Evolutionary conservation across 805 yeast species (phyloP).

Genomic region (Pichia sporocuriosa): DNA sequence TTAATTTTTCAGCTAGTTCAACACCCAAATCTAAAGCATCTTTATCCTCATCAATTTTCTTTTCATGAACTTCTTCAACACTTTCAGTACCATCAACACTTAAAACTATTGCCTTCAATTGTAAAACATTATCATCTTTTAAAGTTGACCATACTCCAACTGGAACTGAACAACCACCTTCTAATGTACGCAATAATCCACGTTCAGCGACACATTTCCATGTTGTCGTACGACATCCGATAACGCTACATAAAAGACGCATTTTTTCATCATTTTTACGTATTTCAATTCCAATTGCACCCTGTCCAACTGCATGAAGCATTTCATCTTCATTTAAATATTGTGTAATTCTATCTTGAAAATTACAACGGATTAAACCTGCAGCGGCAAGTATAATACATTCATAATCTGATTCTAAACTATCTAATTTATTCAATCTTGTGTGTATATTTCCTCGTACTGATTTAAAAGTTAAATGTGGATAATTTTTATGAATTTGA

Average conservation of each 20-base stretch:
- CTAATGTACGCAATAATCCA: slow-evolving; percentile 75
- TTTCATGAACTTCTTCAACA: slow-evolving; percentile 50
- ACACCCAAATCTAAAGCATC: slow-evolving; percentile 72
- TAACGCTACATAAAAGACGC: slow-evolving; percentile 49
- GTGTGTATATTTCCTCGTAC: slow-evolving; percentile 84
- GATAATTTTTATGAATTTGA: slow-evolving; percentile 73
- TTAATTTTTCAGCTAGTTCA: slow-evolving; percentile 58
- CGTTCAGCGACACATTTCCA: slow-evolving; percentile 84
- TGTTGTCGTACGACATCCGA: slow-evolving; percentile 61
- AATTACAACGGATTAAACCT: slow-evolving; percentile 69
- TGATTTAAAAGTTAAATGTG: slow-evolving; percentile 70
- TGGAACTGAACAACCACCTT: slow-evolving; percentile 98
- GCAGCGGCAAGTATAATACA: slow-evolving; percentile 91
- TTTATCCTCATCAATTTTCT: slow-evolving; percentile 32
- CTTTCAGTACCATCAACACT: slow-evolving; percentile 72
- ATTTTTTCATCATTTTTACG: slow-evolving; percentile 59
- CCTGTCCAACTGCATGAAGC: slow-evolving; percentile 99
- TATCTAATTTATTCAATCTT: slow-evolving; percentile 75
- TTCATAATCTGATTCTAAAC: slow-evolving; percentile 43
- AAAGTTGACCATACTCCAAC: slow-evolving; percentile 74
- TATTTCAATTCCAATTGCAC: slow-evolving; percentile 91
- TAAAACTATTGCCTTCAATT: slow-evolving; percentile 67
- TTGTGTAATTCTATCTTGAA: slow-evolving; percentile 70
- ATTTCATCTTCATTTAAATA: slow-evolving; percentile 67
- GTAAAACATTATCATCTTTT: slow-evolving; percentile 35